Percentiles rank a stretch among this genome's conserved stretches.
Evolutionary conservation across 2,329 filamentous ascomycete genomes (phyloP).

Genomic region (Fusarium verticillioides): DNA sequence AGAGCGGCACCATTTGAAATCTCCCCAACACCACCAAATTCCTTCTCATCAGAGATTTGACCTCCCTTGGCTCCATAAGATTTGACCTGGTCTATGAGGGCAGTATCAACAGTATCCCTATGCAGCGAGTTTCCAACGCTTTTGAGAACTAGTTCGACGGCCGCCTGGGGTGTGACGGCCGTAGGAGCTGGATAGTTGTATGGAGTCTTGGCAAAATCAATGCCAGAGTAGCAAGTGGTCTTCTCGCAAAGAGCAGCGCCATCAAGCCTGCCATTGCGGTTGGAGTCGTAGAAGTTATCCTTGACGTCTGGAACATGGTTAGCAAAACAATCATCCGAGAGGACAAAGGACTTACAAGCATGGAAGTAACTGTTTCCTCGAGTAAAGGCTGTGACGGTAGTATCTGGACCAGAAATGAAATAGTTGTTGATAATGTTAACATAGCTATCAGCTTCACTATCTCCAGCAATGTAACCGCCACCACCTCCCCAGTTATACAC

Average conservation of each 20-base stretch:
- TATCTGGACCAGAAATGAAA: constrained; percentile 65
- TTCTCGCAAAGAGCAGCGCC: constrained; percentile 56
- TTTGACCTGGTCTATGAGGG: constrained; percentile 55
- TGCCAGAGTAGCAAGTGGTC: constrained; percentile 58
- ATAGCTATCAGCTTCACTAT: constrained; percentile 57
- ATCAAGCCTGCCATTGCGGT: constrained; percentile 61
- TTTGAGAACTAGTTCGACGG: constrained; percentile 53
- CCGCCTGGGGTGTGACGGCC: constrained; percentile 52
- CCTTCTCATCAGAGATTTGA: constrained; percentile 59
- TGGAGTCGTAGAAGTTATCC: constrained; percentile 63
- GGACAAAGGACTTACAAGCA: constrained; percentile 50
- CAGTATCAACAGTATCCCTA: constrained; percentile 57
- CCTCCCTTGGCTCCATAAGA: constrained; percentile 58
- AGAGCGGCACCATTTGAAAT: constrained; percentile 53
- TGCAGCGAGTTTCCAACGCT: constrained; percentile 56
- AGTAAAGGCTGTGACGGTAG: constrained; percentile 61
- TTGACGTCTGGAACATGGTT: constrained; percentile 52
- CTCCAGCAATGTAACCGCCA: constrained; percentile 65
- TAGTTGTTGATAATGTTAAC: constrained; percentile 68
- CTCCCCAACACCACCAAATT: constrained; percentile 54
- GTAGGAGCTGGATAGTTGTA: constrained; percentile 58
- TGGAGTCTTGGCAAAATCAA: constrained; percentile 54
- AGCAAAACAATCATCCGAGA: fast-evolving
- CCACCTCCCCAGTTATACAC: constrained; percentile 67
- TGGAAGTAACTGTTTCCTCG: constrained; percentile 66